These are phyloP conservation scores for Rosa persica DNA, from an alignment of 306 rosid species.

Conservation along the genomic window DNA sequence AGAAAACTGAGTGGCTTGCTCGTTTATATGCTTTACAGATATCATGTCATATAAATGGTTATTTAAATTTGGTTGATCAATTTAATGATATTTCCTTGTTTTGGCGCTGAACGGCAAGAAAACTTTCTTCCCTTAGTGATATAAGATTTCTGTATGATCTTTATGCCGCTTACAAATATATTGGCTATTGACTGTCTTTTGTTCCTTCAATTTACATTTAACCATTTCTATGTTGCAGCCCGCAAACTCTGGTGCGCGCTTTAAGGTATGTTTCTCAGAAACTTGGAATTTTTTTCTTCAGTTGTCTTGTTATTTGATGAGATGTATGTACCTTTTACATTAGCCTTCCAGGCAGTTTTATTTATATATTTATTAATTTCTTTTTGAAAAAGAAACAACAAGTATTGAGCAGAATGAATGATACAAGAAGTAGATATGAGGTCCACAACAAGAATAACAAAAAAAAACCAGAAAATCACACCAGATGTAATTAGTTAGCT, in stretches of 20 bases:
- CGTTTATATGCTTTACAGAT: neutral
- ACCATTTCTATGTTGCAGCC: slow-evolving; percentile 57
- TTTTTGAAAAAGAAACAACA: neutral
- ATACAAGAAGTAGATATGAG: neutral
- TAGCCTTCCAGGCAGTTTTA: neutral
- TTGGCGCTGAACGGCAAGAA: neutral
- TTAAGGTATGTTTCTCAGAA: slow-evolving; percentile 53
- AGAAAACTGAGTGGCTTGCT: neutral
- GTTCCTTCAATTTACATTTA: slow-evolving; percentile 17
- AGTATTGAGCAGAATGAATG: neutral
- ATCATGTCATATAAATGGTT: neutral
- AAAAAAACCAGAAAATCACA: neutral
- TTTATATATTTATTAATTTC: neutral
- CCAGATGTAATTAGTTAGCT: neutral
- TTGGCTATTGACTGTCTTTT: neutral
- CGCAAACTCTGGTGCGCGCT: slow-evolving; percentile 96
- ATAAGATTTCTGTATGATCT: neutral
- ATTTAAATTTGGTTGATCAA: neutral
- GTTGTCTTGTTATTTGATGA: slow-evolving; percentile 3
- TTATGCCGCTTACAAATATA: neutral
- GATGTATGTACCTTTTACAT: neutral
- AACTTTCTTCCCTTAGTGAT: neutral
- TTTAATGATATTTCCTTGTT: neutral
- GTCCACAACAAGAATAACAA: neutral
- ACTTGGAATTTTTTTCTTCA: slow-evolving; percentile 25